phyloP scores from a whole-genome alignment of 495 filamentous ascomycete species.

The Apodospora peruviana region DNA sequence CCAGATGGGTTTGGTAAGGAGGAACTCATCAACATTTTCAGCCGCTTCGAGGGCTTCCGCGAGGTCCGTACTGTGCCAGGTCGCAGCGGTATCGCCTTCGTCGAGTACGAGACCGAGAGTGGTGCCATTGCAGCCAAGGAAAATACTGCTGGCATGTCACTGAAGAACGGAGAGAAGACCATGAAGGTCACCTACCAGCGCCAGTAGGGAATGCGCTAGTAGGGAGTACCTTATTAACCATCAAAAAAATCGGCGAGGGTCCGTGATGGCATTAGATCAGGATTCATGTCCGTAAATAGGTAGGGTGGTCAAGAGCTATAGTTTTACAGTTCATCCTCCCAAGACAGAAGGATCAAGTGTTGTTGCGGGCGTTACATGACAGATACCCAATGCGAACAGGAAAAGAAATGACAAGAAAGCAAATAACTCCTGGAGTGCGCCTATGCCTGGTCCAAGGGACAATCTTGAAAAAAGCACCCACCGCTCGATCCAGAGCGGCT shows the following conservation, averaged over 20 bases:
- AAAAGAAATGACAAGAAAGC: no score
- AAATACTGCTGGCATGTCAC: constrained; percentile 80
- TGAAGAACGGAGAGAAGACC: constrained; percentile 61
- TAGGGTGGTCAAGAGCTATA: background rate
- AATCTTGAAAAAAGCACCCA: no score
- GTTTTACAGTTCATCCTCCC: background rate
- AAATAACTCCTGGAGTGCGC: constrained; percentile 18
- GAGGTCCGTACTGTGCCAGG: constrained; percentile 87
- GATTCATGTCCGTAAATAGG: background rate
- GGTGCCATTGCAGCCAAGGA: constrained; percentile 95
- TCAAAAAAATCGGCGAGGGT: background rate
- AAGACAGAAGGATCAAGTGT: background rate
- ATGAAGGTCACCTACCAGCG: constrained; percentile 89
- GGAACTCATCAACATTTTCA: constrained; percentile 72
- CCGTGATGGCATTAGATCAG: background rate
- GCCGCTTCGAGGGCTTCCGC: constrained; percentile 87
- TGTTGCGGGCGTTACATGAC: background rate
- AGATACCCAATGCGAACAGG: constrained; percentile 17
- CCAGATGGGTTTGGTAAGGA: constrained; percentile 84
- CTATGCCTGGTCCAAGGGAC: constrained; percentile 13
- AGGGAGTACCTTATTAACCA: no score
- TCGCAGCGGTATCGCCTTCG: constrained; percentile 85
- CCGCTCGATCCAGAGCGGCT: background rate
- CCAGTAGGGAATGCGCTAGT: constrained; percentile 46
- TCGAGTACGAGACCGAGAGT: constrained; percentile 87